These are phyloP conservation scores for Elaeis oleifera DNA, from an alignment of 202 grass and related monocot species.

Conservation along the genomic window DNA sequence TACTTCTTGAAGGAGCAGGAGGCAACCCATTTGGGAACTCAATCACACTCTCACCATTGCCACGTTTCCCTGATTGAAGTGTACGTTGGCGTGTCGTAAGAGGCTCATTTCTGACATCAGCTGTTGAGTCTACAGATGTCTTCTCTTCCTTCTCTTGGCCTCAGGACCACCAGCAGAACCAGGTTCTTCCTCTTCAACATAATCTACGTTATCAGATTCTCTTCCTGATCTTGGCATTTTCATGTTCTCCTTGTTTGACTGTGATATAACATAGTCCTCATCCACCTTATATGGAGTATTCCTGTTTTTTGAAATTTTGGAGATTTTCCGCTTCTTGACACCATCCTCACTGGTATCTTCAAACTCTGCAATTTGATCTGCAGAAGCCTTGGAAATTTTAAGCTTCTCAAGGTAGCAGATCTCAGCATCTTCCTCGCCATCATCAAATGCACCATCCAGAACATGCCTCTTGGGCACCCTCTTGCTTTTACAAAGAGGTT, in stretches of 20 bases:
- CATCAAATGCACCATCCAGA: conserved; percentile 59
- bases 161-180: conserved; percentile 57
- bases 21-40: conserved; percentile 89
- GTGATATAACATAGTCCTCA: conserved; percentile 53
- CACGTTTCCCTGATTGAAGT: conserved; percentile 70
- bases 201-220: conserved; percentile 35
- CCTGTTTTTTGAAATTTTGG: conserved; percentile 47
- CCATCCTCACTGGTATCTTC: conserved; percentile 40
- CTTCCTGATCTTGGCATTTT: conserved; percentile 32
- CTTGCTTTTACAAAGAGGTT: conserved; percentile 71
- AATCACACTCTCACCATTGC: conserved; percentile 58
- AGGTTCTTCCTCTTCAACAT: conserved; percentile 60
- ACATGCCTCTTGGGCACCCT: conserved; percentile 66
- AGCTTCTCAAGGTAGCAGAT: conserved; percentile 63
- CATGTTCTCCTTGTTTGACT: conserved; percentile 41
- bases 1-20: conserved; percentile 89
- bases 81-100: conserved; percentile 74
- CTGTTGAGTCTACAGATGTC: conserved; percentile 29
- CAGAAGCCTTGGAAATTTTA: conserved; percentile 34
- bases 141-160: conserved; percentile 30
- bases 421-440: conserved; percentile 42
- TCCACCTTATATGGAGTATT: conserved; percentile 63
- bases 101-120: conserved; percentile 34
- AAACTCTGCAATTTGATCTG: conserved; percentile 31
- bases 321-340: conserved; percentile 52